Conservation (phyloP, 2,329 filamentous ascomycete species). For the Penicillium hesseltinei region DNA sequence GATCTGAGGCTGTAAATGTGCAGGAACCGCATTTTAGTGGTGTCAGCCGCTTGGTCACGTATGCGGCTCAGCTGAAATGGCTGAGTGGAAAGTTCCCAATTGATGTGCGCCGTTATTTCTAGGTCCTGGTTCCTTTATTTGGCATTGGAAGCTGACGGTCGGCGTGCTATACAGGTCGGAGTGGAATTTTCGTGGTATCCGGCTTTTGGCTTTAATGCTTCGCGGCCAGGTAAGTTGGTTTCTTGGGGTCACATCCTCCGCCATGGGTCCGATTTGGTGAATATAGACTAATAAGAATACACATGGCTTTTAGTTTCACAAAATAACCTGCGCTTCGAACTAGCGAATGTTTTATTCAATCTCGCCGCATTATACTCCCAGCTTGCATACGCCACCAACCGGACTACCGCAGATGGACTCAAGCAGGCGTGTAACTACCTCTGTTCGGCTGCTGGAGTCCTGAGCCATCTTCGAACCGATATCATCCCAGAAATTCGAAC, state of each 20-base stretch:
- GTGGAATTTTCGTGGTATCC: constrained; percentile 97
- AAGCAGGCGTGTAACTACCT: constrained; percentile 89
- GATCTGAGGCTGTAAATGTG: constrained; percentile 82
- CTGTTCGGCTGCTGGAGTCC: constrained; percentile 78
- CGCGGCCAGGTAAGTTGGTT: constrained; percentile 56
- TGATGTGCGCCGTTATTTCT: constrained; percentile 58
- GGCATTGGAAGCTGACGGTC: constrained; percentile 9
- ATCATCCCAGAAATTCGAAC: constrained; percentile 80
- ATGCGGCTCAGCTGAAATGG: constrained; percentile 91
- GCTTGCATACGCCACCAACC: constrained; percentile 76
- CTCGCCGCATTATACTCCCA: constrained; percentile 91
- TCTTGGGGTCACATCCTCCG: background rate
- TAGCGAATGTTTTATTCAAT: constrained; percentile 91
- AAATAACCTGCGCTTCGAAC: constrained; percentile 73
- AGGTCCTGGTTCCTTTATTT: constrained; percentile 6
- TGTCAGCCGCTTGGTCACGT: constrained; percentile 81
- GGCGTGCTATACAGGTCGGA: constrained; percentile 62
- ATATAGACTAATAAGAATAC: background rate
- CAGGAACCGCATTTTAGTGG: constrained; percentile 85
- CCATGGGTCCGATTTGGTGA: background rate
- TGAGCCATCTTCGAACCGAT: constrained; percentile 71
- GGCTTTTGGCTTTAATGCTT: constrained; percentile 83
- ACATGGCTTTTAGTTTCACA: constrained; percentile 50
- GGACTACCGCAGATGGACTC: constrained; percentile 74
- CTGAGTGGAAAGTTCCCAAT: constrained; percentile 94